Evolutionary conservation across 1,284 basidiomycete genomes (phyloP).

Genomic region (Sporisorium sorghi): DNA sequence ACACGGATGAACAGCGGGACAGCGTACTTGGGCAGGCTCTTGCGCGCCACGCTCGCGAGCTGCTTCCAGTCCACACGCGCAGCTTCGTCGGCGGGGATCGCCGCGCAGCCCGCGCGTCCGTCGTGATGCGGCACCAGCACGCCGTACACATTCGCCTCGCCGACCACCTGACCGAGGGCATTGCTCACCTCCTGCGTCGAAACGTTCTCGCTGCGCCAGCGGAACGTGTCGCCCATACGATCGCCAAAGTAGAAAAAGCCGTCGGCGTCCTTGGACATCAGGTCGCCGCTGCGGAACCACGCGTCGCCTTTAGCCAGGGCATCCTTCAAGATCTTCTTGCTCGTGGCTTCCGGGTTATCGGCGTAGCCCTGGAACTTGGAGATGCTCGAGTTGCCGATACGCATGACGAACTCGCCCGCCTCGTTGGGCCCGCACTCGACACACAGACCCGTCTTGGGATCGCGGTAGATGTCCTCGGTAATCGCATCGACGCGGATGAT

Average conservation of each 20-base stretch:
- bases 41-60: conserved; percentile 60
- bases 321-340: conserved; percentile 68
- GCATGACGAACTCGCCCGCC: conserved; percentile 67
- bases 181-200: conserved; percentile 66
- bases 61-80: conserved; percentile 52
- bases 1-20: conserved; percentile 68
- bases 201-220: conserved; percentile 68
- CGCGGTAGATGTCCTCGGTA: conserved; percentile 68
- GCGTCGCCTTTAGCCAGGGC: conserved; percentile 67
- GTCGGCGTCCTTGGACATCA: conserved; percentile 60
- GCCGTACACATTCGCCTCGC: conserved; percentile 69
- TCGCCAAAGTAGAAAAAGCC: conserved; percentile 69
- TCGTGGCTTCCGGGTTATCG: conserved; percentile 64
- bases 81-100: conserved; percentile 57
- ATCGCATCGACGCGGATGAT: conserved; percentile 67
- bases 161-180: conserved; percentile 63
- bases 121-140: conserved; percentile 69
- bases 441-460: conserved; percentile 63
- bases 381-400: conserved; percentile 52
- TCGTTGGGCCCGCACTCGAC: conserved; percentile 62
- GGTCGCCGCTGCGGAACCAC: conserved; percentile 68
- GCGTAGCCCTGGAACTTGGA: conserved; percentile 64
- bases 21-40: conserved; percentile 68
- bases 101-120: conserved; percentile 69
- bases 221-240: conserved; percentile 67